A percentile compares a stretch with the other conserved stretches of the same genome.
These are phyloP conservation scores for Cystobasidium ongulense DNA, from an alignment of 768 basidiomycete genomes.

Conservation along the genomic window DNA sequence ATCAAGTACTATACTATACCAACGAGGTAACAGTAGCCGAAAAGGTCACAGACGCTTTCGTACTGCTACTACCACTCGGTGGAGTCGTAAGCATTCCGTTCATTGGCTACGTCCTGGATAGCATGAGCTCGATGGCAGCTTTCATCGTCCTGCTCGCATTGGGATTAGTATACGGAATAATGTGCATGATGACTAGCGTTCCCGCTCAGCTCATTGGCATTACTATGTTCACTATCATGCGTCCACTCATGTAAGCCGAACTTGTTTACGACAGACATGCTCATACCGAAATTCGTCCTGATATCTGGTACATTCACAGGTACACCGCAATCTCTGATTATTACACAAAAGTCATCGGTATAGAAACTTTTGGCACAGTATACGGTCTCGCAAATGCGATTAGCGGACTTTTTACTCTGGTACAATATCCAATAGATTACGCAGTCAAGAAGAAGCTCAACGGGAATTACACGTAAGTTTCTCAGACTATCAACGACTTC, in stretches of 20 bases:
- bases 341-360: slow-evolving; percentile 41
- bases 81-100: slow-evolving; percentile 45
- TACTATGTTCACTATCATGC: slow-evolving; percentile 43
- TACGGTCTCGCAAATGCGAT: slow-evolving; percentile 46
- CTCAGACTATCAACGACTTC: neutral
- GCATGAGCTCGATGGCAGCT: slow-evolving; percentile 37
- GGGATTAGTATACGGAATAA: slow-evolving; percentile 43
- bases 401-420: slow-evolving; percentile 45
- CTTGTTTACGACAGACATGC: neutral
- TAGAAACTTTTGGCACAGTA: slow-evolving; percentile 47
- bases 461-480: slow-evolving; percentile 40
- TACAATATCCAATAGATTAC: slow-evolving; percentile 46
- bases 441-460: slow-evolving; percentile 43
- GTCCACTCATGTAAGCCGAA: slow-evolving; percentile 34
- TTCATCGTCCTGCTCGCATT: slow-evolving; percentile 41
- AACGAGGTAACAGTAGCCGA: slow-evolving; percentile 41
- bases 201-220: slow-evolving; percentile 43
- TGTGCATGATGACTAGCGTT: slow-evolving; percentile 41
- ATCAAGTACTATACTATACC: slow-evolving; percentile 45
- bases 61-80: slow-evolving; percentile 46
- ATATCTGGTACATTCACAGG: slow-evolving; percentile 38
- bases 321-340: slow-evolving; percentile 42
- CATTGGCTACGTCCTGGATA: slow-evolving; percentile 43
- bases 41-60: slow-evolving; percentile 44
- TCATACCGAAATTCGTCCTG: neutral